Percentiles rank a stretch among this genome's conserved stretches.
Conservation (phyloP, 1,139 yeast genomes). For the Blastobotrys petasosporus region DNA sequence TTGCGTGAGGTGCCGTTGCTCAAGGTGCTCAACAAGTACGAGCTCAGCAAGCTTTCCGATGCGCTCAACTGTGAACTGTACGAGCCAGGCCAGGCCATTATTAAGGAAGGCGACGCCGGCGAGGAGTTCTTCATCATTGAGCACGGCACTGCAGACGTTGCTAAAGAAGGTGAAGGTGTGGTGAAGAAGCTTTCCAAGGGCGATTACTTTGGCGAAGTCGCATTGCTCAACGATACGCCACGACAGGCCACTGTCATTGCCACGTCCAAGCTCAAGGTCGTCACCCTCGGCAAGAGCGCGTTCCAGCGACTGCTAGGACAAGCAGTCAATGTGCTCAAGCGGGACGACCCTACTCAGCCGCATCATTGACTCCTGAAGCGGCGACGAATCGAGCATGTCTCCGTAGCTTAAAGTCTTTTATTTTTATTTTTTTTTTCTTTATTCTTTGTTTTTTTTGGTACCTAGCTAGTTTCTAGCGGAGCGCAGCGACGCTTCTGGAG, state of each 20-base stretch:
- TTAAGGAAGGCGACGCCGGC: slow-evolving; percentile 85
- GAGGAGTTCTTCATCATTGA: slow-evolving; percentile 89
- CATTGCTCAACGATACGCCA: slow-evolving; percentile 83
- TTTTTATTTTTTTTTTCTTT: too few relatives aligned
- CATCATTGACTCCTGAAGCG: too few relatives aligned
- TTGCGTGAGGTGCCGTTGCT: slow-evolving; percentile 82
- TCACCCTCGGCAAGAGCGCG: slow-evolving; percentile 84
- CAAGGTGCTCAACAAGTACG: slow-evolving; percentile 64
- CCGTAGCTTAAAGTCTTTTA: too few relatives aligned
- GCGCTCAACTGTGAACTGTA: slow-evolving; percentile 78
- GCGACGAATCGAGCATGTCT: too few relatives aligned
- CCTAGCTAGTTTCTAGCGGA: neutral
- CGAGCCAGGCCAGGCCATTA: slow-evolving; percentile 66
- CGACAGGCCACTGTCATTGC: slow-evolving; percentile 94
- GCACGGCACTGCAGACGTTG: slow-evolving; percentile 75
- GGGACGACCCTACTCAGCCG: slow-evolving; percentile 64
- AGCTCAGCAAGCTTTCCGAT: slow-evolving; percentile 89
- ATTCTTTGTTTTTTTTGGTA: too few relatives aligned
- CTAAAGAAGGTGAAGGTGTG: slow-evolving; percentile 52
- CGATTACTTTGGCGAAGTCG: slow-evolving; percentile 94
- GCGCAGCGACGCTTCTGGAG: too few relatives aligned
- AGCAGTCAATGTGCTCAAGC: slow-evolving; percentile 73
- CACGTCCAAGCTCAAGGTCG: slow-evolving; percentile 69
- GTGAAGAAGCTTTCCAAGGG: slow-evolving; percentile 66
- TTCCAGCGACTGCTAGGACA: slow-evolving; percentile 93